Percentiles rank a stretch among this genome's conserved stretches.
phyloP scores from a whole-genome alignment of 75 land plant species.

The Ceratopteris richardii region DNA sequence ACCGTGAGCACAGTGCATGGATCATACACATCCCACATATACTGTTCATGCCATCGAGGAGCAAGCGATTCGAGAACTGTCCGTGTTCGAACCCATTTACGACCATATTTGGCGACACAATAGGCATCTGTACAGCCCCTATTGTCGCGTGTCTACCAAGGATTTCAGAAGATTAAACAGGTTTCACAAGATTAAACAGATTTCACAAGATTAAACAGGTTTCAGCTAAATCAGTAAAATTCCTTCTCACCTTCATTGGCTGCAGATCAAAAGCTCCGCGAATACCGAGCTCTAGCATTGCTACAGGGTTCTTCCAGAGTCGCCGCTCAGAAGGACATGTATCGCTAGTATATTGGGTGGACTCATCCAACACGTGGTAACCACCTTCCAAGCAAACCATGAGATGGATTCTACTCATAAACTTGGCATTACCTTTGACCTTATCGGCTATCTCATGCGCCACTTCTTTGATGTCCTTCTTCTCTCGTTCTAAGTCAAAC shows the following conservation, averaged over 20 bases:
- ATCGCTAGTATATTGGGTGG: constrained; percentile 35
- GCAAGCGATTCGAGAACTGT: constrained; percentile 27
- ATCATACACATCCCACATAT: constrained; percentile 70
- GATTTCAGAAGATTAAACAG: too few relatives aligned
- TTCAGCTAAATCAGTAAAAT: too few relatives aligned
- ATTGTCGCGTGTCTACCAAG: not conserved
- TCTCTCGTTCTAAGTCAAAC: not conserved
- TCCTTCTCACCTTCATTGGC: constrained; percentile 25
- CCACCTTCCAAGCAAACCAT: constrained; percentile 42
- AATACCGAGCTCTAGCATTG: constrained; percentile 39
- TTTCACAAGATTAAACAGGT: too few relatives aligned
- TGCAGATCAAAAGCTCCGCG: constrained; percentile 23
- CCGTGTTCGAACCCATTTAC: constrained; percentile 45
- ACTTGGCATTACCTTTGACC: constrained; percentile 9
- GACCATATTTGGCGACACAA: constrained; percentile 49
- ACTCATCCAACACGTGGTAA: constrained; percentile 46
- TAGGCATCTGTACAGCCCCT: constrained; percentile 28
- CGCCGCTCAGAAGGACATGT: constrained; percentile 35
- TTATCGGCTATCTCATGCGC: not conserved
- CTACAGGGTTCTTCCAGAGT: constrained; percentile 24
- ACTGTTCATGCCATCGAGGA: constrained; percentile 50
- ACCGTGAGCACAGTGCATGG: constrained; percentile 70
- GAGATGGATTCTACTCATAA: constrained; percentile 17
- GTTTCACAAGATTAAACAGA: too few relatives aligned
- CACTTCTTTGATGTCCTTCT: constrained; percentile 1